phyloP scores from a whole-genome alignment of 176 grass and related monocot genomes.

The Cenchrus americanus region DNA sequence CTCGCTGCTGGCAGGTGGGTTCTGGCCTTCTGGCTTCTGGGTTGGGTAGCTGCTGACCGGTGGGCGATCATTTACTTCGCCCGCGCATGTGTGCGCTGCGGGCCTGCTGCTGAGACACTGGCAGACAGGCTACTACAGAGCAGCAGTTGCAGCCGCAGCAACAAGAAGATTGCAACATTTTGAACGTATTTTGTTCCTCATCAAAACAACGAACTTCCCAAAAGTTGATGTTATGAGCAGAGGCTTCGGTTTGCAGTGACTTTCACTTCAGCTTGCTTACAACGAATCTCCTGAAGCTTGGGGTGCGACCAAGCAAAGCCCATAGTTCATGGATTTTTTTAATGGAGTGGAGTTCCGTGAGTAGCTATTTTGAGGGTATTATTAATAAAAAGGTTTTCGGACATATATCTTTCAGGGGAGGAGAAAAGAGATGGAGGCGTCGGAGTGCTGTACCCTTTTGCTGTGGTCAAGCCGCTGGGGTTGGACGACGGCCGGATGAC shows the following conservation, averaged over 20 bases:
- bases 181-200: background rate
- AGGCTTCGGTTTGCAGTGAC: background rate
- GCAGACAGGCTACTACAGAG: background rate
- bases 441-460: constrained; percentile 68
- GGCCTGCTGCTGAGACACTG: background rate
- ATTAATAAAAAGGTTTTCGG: background rate
- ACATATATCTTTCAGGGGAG: constrained; percentile 37
- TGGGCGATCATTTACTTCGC: constrained; percentile 42
- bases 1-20: constrained; percentile 41
- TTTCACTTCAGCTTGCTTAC: background rate
- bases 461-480: constrained; percentile 73
- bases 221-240: too few relatives aligned
- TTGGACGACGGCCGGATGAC: constrained; percentile 58
- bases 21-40: background rate
- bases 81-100: constrained; percentile 46
- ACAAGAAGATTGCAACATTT: background rate
- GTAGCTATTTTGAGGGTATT: background rate
- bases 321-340: too few relatives aligned
- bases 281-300: too few relatives aligned
- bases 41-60: constrained; percentile 12
- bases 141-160: background rate
- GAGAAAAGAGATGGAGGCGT: constrained; percentile 22
- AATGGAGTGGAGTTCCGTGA: background rate
- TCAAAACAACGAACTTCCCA: too few relatives aligned
- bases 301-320: too few relatives aligned